Evolutionary conservation across 2,329 filamentous ascomycete genomes (phyloP), one percentile per base, ranked within the genome.

Genomic region (Sporothrix protearum): DNA sequence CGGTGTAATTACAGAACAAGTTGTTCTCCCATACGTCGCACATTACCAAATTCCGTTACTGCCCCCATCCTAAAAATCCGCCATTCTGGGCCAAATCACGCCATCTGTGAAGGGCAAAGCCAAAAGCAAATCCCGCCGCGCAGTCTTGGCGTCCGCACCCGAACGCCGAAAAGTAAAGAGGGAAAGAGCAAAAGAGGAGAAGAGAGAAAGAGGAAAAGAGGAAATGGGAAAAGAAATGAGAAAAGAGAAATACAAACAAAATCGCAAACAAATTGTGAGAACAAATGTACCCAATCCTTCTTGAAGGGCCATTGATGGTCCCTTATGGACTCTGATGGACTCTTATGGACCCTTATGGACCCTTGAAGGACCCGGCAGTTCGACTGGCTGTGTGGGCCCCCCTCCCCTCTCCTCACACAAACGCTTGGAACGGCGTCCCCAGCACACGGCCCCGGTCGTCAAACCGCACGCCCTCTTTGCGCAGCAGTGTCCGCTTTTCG

Each of bases 401-500:
- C 25, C 3, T 53, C 49, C 12, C 12, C 49, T 53, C 10, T 53
- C 71, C 76, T 25, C 73, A 81, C 2, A 69, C 73, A 75, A 85
- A 86, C 3, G 76, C 82, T 16, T 74, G 75, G 79, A 85, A 88
- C 1, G 85, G 84, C n/a, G 85, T 83, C 8, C 87, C 89, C 8
- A 90, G 71, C 63, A 92, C 84, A 75, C 82, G 86, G 0, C 89
- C 89, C 47, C 83, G 83, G 14, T 79, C 83, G 77, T 91, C 87
- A 76, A 93, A 88, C 74, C 80, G 80, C 10, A 93, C 87, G 0
- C 91, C 91, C 79, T 93, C 91, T 1, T 81, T 82, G 73, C 83
- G 82, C 73, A 93, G 79, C 69, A 93, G 77, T 73, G 80, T 78
- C 77, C 87, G 84, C 83, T 92, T 92, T 80, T 89, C 88, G 45